Evolutionary conservation across 1,139 yeast genomes (phyloP), one percentile per base, ranked within the genome.

Genomic region (Candida glucosophila): DNA sequence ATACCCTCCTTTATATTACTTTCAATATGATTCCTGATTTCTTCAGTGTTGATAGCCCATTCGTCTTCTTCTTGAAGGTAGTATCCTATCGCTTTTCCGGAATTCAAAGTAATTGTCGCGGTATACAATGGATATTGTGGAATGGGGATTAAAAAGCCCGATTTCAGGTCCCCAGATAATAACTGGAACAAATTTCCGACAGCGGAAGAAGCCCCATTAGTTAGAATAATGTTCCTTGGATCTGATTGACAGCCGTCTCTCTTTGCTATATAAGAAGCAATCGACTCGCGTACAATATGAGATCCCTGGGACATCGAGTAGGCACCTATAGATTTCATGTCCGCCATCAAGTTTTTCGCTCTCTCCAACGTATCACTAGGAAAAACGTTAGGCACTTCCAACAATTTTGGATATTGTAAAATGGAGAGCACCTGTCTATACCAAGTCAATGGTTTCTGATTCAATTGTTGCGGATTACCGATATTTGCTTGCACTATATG

Each of bases 101-200:
- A 73, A 45, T 79, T 79, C 42, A 90, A 64, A 16, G 18, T 8
- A 8, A 16, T n/a, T 16, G 18, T 67, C 11, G 98, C 97, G 5
- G 97, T 85, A 58, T 90, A 90, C 34, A 92, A 67, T 4, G 98
- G 98, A 49, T 92, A 90, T 57, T 90, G 98, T 9, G 98, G 98
- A 39, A 90, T 88, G 19, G 98, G 98, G 37, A 90, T 86, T 55
- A 90, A 60, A 38, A 86, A 86, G 14, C 96, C 97, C 4, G 88
- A 67, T 30, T 73, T 55, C 15, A 68, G 68, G 29, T 82, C 81
- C 20, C 67, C 55, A 3, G 90, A 67, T 17, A 90, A 58, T 20
- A 88, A 65, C 30, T 79, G 77, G 28, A 90, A 59, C 33, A 92
- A 60, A 42, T 78, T 74, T 26, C 75, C 66, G 9, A 88, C 97